A percentile compares a stretch with the other conserved stretches of the same genome.
Evolutionary conservation across 352 stramenopile species (phyloP).

Genomic region (Proteromonas lacertae): DNA sequence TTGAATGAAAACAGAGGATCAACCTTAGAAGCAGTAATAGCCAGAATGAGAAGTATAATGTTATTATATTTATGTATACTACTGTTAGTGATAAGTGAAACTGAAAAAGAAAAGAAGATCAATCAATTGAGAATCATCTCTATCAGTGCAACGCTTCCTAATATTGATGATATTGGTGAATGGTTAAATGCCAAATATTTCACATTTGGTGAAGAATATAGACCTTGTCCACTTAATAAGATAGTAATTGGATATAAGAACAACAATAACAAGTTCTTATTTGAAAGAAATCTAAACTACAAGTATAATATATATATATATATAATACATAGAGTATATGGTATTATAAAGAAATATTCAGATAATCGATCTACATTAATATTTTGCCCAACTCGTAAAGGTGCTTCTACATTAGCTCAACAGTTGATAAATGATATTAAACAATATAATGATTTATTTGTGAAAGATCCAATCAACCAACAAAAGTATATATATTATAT

Average conservation of each 20-base stretch:
- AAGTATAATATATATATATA: too few relatives aligned
- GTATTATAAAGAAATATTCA: too few relatives aligned
- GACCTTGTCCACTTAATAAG: too few relatives aligned
- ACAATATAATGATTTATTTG: neutral
- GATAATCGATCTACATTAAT: conserved; percentile 18
- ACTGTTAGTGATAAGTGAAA: too few relatives aligned
- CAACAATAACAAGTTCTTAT: too few relatives aligned
- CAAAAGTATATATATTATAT: too few relatives aligned
- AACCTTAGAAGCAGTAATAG: conserved; percentile 10
- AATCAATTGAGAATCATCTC: conserved; percentile 12
- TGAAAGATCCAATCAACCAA: neutral
- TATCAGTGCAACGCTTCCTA: conserved; percentile 13
- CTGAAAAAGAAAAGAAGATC: too few relatives aligned
- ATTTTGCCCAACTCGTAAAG: conserved; percentile 16
- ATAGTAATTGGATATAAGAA: too few relatives aligned
- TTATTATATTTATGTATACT: too few relatives aligned
- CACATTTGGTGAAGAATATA: too few relatives aligned
- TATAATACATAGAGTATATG: too few relatives aligned
- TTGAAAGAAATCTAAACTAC: too few relatives aligned
- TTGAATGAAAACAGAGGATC: conserved; percentile 9
- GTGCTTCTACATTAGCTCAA: conserved; percentile 6
- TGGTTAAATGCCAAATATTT: conserved; percentile 9
- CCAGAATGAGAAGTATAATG: conserved; percentile 9
- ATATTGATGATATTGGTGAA: conserved; percentile 9
- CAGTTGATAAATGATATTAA: conserved; percentile 6